Conservation (phyloP, 805 yeast genomes). For the Maudiozyma serrabonitensis region DNA sequence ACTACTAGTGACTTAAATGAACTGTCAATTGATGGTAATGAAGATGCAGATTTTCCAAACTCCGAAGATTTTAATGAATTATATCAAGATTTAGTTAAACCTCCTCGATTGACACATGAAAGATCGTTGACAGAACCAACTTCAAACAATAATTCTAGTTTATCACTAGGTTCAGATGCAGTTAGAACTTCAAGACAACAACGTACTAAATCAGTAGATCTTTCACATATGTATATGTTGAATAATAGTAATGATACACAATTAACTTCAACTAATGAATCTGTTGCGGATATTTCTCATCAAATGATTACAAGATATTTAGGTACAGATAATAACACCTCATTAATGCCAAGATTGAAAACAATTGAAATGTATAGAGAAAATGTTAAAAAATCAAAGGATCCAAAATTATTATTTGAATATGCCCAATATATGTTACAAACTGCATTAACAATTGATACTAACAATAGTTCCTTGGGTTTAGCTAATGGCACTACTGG, state of each 20-base stretch:
- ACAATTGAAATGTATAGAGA: slow-evolving; percentile 81
- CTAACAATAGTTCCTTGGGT: slow-evolving; percentile 5
- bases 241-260: slow-evolving; percentile 28
- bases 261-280: slow-evolving; percentile 31
- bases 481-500: not conserved
- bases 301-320: slow-evolving; percentile 42
- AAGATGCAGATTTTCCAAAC: not conserved
- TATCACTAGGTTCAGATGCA: not conserved
- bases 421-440: slow-evolving; percentile 86
- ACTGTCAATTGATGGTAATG: no score
- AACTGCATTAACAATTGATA: slow-evolving; percentile 59
- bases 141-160: not conserved
- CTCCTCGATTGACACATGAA: not conserved
- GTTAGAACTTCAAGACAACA: not conserved
- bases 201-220: slow-evolving; percentile 31
- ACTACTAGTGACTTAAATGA: no score
- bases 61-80: not conserved
- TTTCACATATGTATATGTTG: slow-evolving; percentile 34
- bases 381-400: slow-evolving; percentile 76
- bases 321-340: slow-evolving; percentile 37
- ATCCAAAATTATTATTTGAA: slow-evolving; percentile 78
- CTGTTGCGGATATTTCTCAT: slow-evolving; percentile 43
- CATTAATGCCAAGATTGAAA: slow-evolving; percentile 63
- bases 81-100: not conserved
- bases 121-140: not conserved